Evolutionary conservation across 2,329 filamentous ascomycete species (phyloP).

Genomic region (Clarireedia monteithiana): DNA sequence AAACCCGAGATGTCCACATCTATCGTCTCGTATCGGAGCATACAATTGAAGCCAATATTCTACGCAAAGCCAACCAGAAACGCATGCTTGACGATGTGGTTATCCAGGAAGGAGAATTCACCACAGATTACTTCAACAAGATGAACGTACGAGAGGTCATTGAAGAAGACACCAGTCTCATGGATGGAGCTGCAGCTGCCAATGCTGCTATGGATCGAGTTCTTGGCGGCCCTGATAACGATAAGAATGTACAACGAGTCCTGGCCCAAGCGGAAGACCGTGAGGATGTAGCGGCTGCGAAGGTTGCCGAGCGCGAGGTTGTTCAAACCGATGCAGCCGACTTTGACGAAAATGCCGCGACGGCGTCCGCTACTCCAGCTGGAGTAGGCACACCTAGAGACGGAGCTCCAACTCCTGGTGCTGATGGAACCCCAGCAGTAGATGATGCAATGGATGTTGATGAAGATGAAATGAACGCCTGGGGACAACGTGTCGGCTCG

Average conservation of each 20-base stretch:
- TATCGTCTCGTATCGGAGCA: conserved; percentile 90
- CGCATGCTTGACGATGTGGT: conserved; percentile 96
- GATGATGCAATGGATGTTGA: conserved; percentile 22
- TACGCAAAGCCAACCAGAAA: conserved; percentile 95
- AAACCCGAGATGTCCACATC: conserved; percentile 95
- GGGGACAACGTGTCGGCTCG: conserved; percentile 47
- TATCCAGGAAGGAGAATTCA: conserved; percentile 97
- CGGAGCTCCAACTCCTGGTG: conserved; percentile 35
- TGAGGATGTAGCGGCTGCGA: conserved; percentile 84
- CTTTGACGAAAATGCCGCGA: conserved; percentile 59
- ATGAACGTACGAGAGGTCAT: conserved; percentile 62
- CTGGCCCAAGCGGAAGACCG: conserved; percentile 87
- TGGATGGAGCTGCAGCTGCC: conserved; percentile 63
- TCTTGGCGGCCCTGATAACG: conserved; percentile 51
- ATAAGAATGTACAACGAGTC: conserved; percentile 59
- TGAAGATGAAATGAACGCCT: conserved; percentile 44
- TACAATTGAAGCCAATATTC: conserved; percentile 95
- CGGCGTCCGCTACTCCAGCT: conserved; percentile 23
- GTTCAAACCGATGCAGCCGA: conserved; percentile 77
- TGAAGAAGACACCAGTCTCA: conserved; percentile 42
- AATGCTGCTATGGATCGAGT: conserved; percentile 82
- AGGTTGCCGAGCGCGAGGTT: conserved; percentile 81
- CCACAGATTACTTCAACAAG: conserved; percentile 89
- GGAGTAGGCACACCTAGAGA: conserved; percentile 25
- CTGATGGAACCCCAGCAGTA: conserved; percentile 21